Percentiles rank a stretch among this genome's conserved stretches.
Evolutionary conservation across 768 basidiomycete species (phyloP).

Genomic region (Phanerodontia chrysosporium): DNA sequence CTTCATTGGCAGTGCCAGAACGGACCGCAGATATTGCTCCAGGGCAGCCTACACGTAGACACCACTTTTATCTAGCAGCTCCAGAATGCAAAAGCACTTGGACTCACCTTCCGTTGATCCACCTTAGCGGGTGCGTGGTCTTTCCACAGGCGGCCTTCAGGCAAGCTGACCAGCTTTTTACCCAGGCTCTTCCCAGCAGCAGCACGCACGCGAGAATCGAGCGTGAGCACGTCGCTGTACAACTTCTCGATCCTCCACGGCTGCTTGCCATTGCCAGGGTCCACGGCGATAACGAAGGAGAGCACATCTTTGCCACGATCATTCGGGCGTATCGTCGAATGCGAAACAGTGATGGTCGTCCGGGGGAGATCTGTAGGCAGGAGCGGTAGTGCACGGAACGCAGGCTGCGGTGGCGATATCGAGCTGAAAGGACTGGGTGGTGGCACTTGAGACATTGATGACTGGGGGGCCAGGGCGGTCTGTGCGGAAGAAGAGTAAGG

Average conservation of each 20-base stretch:
- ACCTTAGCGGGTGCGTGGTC: constrained; percentile 96
- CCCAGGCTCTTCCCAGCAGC: constrained; percentile 55
- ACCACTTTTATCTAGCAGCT: constrained; percentile 13
- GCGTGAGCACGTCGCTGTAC: constrained; percentile 86
- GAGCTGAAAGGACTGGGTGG: constrained; percentile 15
- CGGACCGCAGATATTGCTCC: constrained; percentile 80
- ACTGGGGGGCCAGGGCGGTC: constrained; percentile 16
- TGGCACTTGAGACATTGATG: constrained; percentile 22
- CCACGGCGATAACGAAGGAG: constrained; percentile 78
- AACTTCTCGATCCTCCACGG: constrained; percentile 87
- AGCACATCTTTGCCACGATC: constrained; percentile 90
- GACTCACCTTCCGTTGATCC: constrained; percentile 87
- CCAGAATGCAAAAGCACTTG: background rate
- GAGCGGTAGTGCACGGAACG: constrained; percentile 72
- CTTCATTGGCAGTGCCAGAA: constrained; percentile 79
- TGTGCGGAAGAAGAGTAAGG: constrained; percentile 8
- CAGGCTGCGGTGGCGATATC: constrained; percentile 25
- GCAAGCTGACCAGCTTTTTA: constrained; percentile 77
- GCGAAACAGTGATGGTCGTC: constrained; percentile 67
- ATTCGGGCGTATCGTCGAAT: constrained; percentile 83
- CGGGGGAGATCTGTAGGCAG: constrained; percentile 67
- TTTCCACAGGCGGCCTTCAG: constrained; percentile 92
- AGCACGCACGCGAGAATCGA: constrained; percentile 74
- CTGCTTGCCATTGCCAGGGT: constrained; percentile 67
- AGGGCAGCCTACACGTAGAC: constrained; percentile 52